Evolutionary conservation across 2,329 filamentous ascomycete genomes (phyloP).

Genomic region (Rutstroemia sp.): DNA sequence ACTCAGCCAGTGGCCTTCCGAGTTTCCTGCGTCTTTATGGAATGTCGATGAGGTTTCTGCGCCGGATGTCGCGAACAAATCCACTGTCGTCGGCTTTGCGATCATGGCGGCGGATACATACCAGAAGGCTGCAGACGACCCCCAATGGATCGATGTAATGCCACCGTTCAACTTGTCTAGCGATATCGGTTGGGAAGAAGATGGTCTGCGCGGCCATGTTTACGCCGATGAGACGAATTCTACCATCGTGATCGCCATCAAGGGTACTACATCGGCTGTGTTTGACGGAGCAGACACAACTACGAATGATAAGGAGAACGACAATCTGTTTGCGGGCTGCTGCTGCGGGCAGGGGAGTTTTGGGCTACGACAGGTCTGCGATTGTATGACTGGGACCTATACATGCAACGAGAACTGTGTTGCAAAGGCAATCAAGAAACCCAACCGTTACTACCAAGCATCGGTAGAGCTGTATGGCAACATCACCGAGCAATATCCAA

Average conservation of each 20-base stretch:
- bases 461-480: constrained; percentile 85
- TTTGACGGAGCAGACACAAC: constrained; percentile 95
- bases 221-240: constrained; percentile 78
- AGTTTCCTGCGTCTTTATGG: constrained; percentile 5
- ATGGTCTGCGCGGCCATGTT: constrained; percentile 83
- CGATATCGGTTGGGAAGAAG: constrained; percentile 84
- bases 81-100: constrained; percentile 73
- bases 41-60: constrained; percentile 42
- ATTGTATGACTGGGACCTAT: constrained; percentile 71
- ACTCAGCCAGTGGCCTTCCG: neutral
- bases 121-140: constrained; percentile 58
- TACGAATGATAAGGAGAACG: constrained; percentile 91
- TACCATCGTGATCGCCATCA: constrained; percentile 83
- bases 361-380: constrained; percentile 82
- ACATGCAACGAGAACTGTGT: constrained; percentile 89
- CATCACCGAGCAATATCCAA: constrained; percentile 77
- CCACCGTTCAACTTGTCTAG: constrained; percentile 60
- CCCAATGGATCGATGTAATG: constrained; percentile 75
- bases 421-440: constrained; percentile 60
- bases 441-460: constrained; percentile 84
- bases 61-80: constrained; percentile 76
- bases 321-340: constrained; percentile 94
- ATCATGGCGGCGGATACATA: constrained; percentile 86
- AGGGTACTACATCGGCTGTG: constrained; percentile 79
- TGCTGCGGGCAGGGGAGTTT: constrained; percentile 88